phyloP scores from a whole-genome alignment of 2,329 filamentous ascomycete species.

The Aureobasidium sp. region DNA sequence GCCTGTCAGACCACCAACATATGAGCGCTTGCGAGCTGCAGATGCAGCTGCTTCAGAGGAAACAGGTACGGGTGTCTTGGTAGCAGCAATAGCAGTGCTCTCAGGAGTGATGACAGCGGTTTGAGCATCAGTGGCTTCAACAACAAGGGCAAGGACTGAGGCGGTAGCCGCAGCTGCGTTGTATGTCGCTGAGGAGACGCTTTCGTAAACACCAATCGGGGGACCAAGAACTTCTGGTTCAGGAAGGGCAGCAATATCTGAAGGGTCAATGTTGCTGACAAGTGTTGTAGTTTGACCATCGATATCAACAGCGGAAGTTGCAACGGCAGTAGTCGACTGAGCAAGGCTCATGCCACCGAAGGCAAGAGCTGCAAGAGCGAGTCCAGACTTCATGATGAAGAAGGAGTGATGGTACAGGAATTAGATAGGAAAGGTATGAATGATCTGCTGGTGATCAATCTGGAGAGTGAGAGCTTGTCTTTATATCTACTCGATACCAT shows the following conservation, averaged over 20 bases:
- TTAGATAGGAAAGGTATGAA: not conserved
- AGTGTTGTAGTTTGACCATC: constrained; percentile 2
- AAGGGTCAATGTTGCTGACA: constrained; percentile 6
- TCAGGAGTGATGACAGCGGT: not conserved
- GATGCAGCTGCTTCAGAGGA: not conserved
- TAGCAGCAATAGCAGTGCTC: not conserved
- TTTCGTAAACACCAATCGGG: not conserved
- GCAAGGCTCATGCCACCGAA: constrained; percentile 5
- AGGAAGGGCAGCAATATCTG: constrained; percentile 4
- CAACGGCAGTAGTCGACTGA: not conserved
- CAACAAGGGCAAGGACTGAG: not conserved
- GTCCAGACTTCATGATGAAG: not conserved
- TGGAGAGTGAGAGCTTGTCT: not conserved
- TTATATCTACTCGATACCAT: not conserved
- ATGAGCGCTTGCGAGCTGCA: not conserved
- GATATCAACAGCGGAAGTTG: not conserved
- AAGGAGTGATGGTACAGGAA: not conserved
- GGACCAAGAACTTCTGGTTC: not conserved
- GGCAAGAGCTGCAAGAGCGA: constrained; percentile 9
- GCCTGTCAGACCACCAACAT: not conserved
- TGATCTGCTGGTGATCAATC: constrained; percentile 5
- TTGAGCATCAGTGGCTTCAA: constrained; percentile 1
- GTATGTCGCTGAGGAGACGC: not conserved
- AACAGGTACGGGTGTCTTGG: not conserved
- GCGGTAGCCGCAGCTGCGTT: not conserved